Evolutionary conservation across 352 stramenopile genomes (phyloP).

Genomic region (Pythium utonaiense): DNA sequence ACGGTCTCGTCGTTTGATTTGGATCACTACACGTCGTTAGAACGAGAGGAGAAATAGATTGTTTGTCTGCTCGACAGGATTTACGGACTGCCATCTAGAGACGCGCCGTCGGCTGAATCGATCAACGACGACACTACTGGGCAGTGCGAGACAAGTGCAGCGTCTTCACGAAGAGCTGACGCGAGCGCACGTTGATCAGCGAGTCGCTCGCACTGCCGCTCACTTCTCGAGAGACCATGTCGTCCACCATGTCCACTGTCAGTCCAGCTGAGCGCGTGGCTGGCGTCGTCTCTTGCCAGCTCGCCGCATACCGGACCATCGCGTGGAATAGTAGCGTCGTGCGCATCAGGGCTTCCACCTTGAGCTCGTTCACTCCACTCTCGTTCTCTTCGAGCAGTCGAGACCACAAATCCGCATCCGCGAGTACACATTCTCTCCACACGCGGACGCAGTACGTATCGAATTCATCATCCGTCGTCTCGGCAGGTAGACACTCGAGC

Average conservation of each 20-base stretch:
- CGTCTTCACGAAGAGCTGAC: conserved; percentile 74
- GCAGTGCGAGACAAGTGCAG: conserved; percentile 52
- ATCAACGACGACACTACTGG: conserved; percentile 15
- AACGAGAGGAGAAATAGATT: not conserved
- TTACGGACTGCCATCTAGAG: not conserved
- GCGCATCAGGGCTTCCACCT: conserved; percentile 60
- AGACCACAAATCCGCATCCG: conserved; percentile 59
- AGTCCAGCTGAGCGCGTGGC: conserved; percentile 27
- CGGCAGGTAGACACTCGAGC: conserved; percentile 47
- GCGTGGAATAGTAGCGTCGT: conserved; percentile 63
- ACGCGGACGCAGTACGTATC: conserved; percentile 37
- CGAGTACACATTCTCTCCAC: conserved; percentile 56
- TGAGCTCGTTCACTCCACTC: conserved; percentile 57
- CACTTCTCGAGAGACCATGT: conserved; percentile 53
- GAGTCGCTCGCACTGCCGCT: conserved; percentile 27
- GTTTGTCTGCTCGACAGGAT: not conserved
- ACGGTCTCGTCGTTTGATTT: not conserved
- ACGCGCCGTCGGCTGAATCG: not conserved
- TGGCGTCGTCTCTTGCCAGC: conserved; percentile 15
- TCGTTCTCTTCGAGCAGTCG: conserved; percentile 46
- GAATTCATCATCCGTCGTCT: conserved; percentile 36
- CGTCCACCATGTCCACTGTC: conserved; percentile 62
- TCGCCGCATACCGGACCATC: conserved; percentile 50
- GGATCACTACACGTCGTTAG: not conserved
- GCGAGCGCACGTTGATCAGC: conserved; percentile 44